These are phyloP conservation scores for Calonectria hongkongensis DNA, from an alignment of 2,329 filamentous ascomycete genomes.

Conservation along the genomic window DNA sequence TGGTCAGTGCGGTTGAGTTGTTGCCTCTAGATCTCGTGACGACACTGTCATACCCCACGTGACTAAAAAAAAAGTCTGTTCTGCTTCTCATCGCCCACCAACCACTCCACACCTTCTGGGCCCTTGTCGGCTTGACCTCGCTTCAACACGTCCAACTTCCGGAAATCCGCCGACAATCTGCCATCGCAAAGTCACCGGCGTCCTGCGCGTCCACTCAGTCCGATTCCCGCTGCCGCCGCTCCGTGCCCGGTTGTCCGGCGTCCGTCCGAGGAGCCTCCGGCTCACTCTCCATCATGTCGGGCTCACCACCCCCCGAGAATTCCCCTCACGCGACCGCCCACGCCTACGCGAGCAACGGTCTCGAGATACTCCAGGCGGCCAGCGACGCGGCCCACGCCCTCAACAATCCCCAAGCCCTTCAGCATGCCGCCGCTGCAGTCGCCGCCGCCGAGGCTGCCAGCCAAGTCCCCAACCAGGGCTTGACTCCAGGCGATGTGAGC, in stretches of 20 bases:
- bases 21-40: conserved; percentile 6
- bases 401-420: conserved; percentile 61
- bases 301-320: conserved; percentile 53
- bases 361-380: conserved; percentile 67
- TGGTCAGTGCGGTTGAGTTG: conserved; percentile 2
- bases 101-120: conserved; percentile 46
- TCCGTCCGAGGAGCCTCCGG: conserved; percentile 40
- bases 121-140: conserved; percentile 62
- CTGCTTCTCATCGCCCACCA: conserved; percentile 26
- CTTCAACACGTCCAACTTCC: conserved; percentile 61
- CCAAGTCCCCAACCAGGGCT: conserved; percentile 48
- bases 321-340: conserved; percentile 60
- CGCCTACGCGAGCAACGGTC: conserved; percentile 67
- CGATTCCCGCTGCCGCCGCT: conserved; percentile 43
- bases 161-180: conserved; percentile 67
- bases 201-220: conserved; percentile 47
- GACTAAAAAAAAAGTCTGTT: conserved; percentile 25
- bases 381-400: conserved; percentile 66
- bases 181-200: conserved; percentile 57
- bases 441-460: conserved; percentile 57
- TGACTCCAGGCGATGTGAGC: conserved; percentile 49
- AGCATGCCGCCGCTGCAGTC: conserved; percentile 62
- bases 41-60: conserved; percentile 32
- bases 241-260: conserved; percentile 49
- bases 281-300: conserved; percentile 50